A percentile compares a stretch with the other conserved stretches of the same genome.
These are phyloP conservation scores for Tylopilus subfusipes DNA, from an alignment of 768 basidiomycete genomes.

Conservation along the genomic window DNA sequence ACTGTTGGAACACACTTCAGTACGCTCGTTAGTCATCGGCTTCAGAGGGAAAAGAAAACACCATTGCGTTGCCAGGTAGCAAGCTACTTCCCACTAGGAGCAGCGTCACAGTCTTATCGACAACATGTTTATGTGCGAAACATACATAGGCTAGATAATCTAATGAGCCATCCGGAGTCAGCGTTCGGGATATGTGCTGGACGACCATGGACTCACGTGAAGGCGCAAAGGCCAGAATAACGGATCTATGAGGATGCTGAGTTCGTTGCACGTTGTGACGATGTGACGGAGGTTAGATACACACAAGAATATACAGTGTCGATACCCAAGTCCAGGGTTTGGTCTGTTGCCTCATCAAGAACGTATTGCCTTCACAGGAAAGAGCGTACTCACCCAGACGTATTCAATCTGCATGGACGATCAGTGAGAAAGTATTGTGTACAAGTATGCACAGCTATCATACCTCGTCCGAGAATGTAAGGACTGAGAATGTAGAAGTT, in stretches of 20 bases:
- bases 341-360: background rate
- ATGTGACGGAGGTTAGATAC: background rate
- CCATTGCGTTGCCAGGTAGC: conserved; percentile 3
- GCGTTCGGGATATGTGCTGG: too few species aligned
- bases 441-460: too few species aligned
- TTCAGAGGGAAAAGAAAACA: background rate
- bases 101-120: background rate
- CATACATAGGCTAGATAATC: conserved; percentile 1
- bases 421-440: too few species aligned
- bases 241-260: background rate
- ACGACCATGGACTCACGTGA: background rate
- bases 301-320: background rate
- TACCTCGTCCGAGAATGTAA: background rate
- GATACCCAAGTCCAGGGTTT: background rate
- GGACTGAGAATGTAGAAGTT: background rate
- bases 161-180: background rate
- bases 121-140: background rate
- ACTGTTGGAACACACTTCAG: background rate
- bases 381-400: background rate
- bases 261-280: background rate
- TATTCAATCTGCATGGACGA: too few species aligned
- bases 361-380: background rate
- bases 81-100: conserved; percentile 7
- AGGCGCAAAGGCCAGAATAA: background rate
- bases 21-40: background rate